A percentile compares a stretch with the other conserved stretches of the same genome.
Evolutionary conservation across 2,329 filamentous ascomycete genomes (phyloP).

Genomic region (Dactylonectria macrodidyma): DNA sequence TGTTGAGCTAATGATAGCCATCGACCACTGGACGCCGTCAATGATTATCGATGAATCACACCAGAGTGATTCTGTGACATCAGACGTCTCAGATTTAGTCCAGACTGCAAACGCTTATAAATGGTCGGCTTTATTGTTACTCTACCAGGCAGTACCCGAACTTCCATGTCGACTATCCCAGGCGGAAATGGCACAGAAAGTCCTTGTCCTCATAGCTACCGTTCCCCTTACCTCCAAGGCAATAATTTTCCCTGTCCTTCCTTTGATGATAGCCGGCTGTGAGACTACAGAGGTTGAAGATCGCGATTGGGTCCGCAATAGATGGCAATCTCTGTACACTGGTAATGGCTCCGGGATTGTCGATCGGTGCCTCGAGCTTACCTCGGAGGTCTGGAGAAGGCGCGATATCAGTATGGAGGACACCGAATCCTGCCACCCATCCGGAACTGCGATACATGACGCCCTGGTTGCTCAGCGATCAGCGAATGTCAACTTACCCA

Average conservation of each 20-base stretch:
- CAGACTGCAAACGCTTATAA: slow-evolving; percentile 35
- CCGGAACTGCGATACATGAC: background rate
- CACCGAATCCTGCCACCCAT: background rate
- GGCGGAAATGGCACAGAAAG: slow-evolving; percentile 27
- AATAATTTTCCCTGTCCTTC: slow-evolving; percentile 29
- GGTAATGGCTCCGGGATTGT: slow-evolving; percentile 34
- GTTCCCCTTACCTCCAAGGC: slow-evolving; percentile 27
- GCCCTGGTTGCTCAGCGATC: background rate
- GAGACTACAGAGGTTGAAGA: slow-evolving; percentile 30
- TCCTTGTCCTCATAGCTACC: slow-evolving; percentile 31
- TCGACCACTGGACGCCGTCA: slow-evolving; percentile 27
- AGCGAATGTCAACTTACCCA: no score
- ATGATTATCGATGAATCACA: background rate
- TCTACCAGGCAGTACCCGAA: slow-evolving; percentile 32
- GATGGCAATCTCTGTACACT: slow-evolving; percentile 22
- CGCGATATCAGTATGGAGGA: slow-evolving; percentile 15
- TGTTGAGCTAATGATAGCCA: slow-evolving; percentile 19
- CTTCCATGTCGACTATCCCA: slow-evolving; percentile 23
- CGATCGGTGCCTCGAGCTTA: slow-evolving; percentile 32
- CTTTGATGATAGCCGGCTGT: slow-evolving; percentile 33
- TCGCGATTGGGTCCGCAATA: slow-evolving; percentile 32
- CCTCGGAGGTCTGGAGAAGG: slow-evolving; percentile 34
- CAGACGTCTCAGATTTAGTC: slow-evolving; percentile 17
- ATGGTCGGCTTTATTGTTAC: slow-evolving; percentile 31
- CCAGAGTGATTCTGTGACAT: slow-evolving; percentile 16